A percentile compares a stretch with the other conserved stretches of the same genome.
Evolutionary conservation across 306 rosid genomes (phyloP).

Genomic region (Abrus precatorius): DNA sequence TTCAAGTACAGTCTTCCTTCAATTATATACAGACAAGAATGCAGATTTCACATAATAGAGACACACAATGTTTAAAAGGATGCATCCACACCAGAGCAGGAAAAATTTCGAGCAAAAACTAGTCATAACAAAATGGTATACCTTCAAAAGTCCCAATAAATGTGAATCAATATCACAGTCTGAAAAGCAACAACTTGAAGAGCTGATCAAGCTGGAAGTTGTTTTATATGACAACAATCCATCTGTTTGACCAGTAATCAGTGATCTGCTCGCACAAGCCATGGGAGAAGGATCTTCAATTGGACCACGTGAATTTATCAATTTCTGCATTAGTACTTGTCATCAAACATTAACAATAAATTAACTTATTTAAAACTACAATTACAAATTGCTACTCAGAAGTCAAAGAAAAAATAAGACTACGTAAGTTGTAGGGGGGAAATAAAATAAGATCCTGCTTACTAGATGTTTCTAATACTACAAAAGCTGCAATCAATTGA

Average conservation of each 20-base stretch:
- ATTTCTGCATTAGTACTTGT: slow-evolving; percentile 81
- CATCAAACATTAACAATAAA: slow-evolving; percentile 56
- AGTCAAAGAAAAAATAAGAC: slow-evolving; percentile 20
- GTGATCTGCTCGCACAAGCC: slow-evolving; percentile 70
- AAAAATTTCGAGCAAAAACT: slow-evolving; percentile 4
- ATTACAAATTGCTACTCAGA: slow-evolving; percentile 21
- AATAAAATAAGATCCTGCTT: slow-evolving; percentile 33
- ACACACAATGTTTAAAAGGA: slow-evolving; percentile 8
- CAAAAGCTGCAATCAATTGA: slow-evolving; percentile 50
- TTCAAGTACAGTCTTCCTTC: slow-evolving; percentile 38
- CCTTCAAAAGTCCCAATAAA: slow-evolving; percentile 88
- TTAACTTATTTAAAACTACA: neutral
- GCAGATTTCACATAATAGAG: slow-evolving; percentile 28
- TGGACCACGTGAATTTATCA: slow-evolving; percentile 86
- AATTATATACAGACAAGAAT: slow-evolving; percentile 12
- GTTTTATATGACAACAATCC: slow-evolving; percentile 83
- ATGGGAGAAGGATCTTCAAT: slow-evolving; percentile 97
- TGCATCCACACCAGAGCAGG: slow-evolving; percentile 32
- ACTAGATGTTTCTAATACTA: slow-evolving; percentile 25
- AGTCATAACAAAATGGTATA: slow-evolving; percentile 41
- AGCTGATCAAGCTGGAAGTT: slow-evolving; percentile 74
- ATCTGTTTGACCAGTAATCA: slow-evolving; percentile 80
- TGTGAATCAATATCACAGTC: slow-evolving; percentile 81
- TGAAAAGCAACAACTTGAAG: slow-evolving; percentile 84
- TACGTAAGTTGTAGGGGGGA: slow-evolving; percentile 7